A percentile compares a stretch with the other conserved stretches of the same genome.
Evolutionary conservation across 2,329 filamentous ascomycete species (phyloP).

Genomic region (Aspergillus sp.): DNA sequence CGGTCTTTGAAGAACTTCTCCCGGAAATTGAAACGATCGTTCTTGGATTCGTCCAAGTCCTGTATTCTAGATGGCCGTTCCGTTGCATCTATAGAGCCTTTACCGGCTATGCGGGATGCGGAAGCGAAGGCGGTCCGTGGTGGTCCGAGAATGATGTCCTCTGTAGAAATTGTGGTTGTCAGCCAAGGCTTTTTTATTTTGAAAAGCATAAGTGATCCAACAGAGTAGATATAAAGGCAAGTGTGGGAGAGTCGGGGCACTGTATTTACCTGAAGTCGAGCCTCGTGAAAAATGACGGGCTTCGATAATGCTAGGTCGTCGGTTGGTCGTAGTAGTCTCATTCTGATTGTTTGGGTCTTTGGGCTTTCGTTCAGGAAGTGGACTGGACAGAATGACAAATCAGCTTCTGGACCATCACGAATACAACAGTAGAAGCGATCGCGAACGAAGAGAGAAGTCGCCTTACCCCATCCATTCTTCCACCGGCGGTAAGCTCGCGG

Average conservation of each 20-base stretch:
- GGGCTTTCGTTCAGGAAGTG: slow-evolving; percentile 34
- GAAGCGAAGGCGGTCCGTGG: slow-evolving; percentile 79
- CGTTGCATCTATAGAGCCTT: slow-evolving; percentile 39
- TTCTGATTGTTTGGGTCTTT: slow-evolving; percentile 30
- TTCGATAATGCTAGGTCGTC: slow-evolving; percentile 39
- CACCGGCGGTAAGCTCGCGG: slow-evolving; percentile 68
- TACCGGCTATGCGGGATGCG: slow-evolving; percentile 51
- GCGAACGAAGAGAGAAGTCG: slow-evolving; percentile 2
- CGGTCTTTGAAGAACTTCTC: slow-evolving; percentile 38
- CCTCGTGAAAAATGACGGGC: slow-evolving; percentile 41
- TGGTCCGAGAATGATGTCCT: slow-evolving; percentile 80
- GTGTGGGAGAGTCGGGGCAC: slow-evolving; percentile 12
- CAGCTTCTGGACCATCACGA: slow-evolving; percentile 10
- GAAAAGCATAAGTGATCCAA: too few species aligned
- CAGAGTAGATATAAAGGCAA: not conserved
- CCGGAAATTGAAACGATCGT: slow-evolving; percentile 58
- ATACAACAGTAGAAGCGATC: slow-evolving; percentile 3
- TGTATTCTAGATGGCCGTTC: slow-evolving; percentile 44
- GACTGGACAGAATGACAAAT: slow-evolving; percentile 23
- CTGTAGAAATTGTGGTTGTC: slow-evolving; percentile 42
- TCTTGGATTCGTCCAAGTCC: slow-evolving; percentile 49
- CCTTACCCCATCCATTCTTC: slow-evolving; percentile 96
- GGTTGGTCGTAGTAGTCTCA: slow-evolving; percentile 25
- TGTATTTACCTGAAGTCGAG: slow-evolving; percentile 41
- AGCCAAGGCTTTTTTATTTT: slow-evolving; percentile 6